phyloP scores from a whole-genome alignment of 306 rosid genomes.

The Pyrus pyrifolia region DNA sequence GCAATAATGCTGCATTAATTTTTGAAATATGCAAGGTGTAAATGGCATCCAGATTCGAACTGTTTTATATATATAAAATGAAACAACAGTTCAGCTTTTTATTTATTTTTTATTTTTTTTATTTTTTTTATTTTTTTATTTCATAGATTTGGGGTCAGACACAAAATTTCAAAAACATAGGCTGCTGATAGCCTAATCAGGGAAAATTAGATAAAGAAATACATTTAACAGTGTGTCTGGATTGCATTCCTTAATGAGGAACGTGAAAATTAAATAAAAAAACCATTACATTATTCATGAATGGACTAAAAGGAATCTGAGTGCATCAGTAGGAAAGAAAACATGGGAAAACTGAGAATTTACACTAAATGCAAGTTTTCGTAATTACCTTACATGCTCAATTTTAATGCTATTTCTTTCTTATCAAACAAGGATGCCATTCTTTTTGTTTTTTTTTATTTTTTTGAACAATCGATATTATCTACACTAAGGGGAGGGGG shows the following conservation, averaged over 20 bases:
- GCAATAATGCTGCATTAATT: conserved; percentile 41
- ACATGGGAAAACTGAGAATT: too few relatives aligned
- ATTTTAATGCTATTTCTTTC: too few relatives aligned
- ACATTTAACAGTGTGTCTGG: not conserved
- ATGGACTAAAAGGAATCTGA: too few relatives aligned
- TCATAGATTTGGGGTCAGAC: not conserved
- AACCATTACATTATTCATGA: too few relatives aligned
- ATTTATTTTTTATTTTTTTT: not conserved
- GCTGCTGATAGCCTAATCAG: not conserved
- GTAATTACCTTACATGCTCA: too few relatives aligned
- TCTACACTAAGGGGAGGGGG: too few relatives aligned
- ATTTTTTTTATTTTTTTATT: not conserved
- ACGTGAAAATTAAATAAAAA: not conserved
- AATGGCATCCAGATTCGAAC: conserved; percentile 29
- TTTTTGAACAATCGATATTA: too few relatives aligned
- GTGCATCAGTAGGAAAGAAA: too few relatives aligned
- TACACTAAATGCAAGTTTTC: too few relatives aligned
- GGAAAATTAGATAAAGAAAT: not conserved
- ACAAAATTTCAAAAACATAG: not conserved
- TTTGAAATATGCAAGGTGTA: conserved; percentile 36
- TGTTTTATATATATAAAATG: conserved; percentile 17
- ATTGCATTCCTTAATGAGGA: not conserved
- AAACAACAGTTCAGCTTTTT: conserved; percentile 12
- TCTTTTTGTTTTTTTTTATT: too few relatives aligned
- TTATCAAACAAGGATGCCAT: too few relatives aligned